Conservation (phyloP, 257 asterid species). For the Nicotiana paniculata region DNA sequence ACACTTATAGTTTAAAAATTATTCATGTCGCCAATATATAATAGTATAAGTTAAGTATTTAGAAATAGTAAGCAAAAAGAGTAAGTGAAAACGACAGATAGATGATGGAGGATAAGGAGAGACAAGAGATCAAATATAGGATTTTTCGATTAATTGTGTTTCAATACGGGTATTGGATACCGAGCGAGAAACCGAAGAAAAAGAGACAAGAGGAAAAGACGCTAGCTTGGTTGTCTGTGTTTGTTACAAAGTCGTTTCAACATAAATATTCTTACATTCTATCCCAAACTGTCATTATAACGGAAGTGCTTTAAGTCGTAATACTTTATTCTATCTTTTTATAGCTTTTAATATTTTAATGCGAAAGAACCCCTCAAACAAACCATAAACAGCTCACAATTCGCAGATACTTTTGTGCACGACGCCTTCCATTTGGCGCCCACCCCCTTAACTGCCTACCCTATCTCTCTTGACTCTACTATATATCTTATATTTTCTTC, state of each 20-base stretch:
- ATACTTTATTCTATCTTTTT: too few relatives aligned
- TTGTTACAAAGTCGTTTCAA: neutral
- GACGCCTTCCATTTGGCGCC: neutral
- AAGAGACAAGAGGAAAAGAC: neutral
- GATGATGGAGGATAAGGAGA: neutral
- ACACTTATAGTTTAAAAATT: too few relatives aligned
- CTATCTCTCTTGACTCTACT: neutral
- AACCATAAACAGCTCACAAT: constrained; percentile 1
- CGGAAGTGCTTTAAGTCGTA: neutral
- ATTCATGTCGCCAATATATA: too few relatives aligned
- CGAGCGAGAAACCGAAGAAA: too few relatives aligned
- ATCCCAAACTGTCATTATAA: neutral
- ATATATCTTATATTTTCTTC: neutral
- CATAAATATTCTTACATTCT: too few relatives aligned
- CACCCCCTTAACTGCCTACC: neutral
- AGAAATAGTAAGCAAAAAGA: neutral
- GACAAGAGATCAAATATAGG: neutral
- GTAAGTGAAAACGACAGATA: neutral
- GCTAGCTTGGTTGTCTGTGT: neutral
- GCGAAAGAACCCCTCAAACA: neutral
- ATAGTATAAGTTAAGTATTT: too few relatives aligned
- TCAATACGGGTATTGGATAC: too few relatives aligned
- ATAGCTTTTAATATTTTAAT: too few relatives aligned
- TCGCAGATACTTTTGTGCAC: neutral
- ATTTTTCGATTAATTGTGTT: fast-evolving